A percentile compares a stretch with the other conserved stretches of the same genome.
Conservation (phyloP, 2,329 filamentous ascomycete genomes). For the Ilyonectria destructans region DNA sequence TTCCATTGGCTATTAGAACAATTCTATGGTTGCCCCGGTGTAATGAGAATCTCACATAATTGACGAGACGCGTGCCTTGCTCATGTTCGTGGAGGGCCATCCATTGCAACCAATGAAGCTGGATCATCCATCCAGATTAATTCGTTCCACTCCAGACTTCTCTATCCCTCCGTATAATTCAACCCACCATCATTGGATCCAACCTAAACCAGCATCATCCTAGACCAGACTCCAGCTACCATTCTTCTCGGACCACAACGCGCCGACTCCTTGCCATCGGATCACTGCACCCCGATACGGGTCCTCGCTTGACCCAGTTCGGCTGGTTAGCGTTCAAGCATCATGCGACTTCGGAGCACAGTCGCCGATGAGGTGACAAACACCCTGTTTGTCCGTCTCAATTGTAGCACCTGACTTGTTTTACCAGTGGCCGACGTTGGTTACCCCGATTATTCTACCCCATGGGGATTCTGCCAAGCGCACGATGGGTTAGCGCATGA, state of each 20-base stretch:
- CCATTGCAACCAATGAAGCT: no score
- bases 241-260: constrained; percentile 10
- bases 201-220: background rate
- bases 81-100: no score
- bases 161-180: no score
- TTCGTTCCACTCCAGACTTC: no score
- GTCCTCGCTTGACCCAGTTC: background rate
- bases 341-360: constrained; percentile 30
- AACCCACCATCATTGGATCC: background rate
- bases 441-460: constrained; percentile 22
- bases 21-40: background rate
- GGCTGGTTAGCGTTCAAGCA: background rate
- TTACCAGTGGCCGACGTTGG: background rate
- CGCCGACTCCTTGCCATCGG: constrained; percentile 18
- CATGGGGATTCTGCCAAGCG: constrained; percentile 21
- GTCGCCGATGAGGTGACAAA: constrained; percentile 1
- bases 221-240: background rate
- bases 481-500: constrained; percentile 11
- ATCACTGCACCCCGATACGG: constrained; percentile 15
- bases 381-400: background rate
- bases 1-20: no score
- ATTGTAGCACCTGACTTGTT: constrained; percentile 13
- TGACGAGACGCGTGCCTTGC: no score
- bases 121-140: no score
- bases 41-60: no score